Evolutionary conservation across 163 green algal species (phyloP), one percentile per base, ranked within the genome.

Genomic region (Scenedesmus sp.): DNA sequence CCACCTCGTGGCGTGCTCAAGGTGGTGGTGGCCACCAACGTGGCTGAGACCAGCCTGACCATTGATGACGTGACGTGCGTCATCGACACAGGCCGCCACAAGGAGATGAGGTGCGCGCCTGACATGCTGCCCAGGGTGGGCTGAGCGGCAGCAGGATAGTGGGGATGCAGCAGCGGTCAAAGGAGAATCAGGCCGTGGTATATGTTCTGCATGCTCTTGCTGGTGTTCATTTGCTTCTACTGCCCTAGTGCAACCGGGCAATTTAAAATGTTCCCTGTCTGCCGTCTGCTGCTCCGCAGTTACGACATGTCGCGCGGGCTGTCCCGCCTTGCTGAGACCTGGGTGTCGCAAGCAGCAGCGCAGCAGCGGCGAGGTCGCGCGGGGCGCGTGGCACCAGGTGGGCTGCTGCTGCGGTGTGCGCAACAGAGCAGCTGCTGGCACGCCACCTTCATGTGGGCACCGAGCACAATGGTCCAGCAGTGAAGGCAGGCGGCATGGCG

Each of bases 41-140:
- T 99, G 81, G 98, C 98, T 0, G 98, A 99, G 94, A 99, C 98
- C 7, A 97, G 94, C 88, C 96, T 99, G 93, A 99, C 98, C 55
- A 99, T 99, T 74, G 97, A 99, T 92, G 98, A 99, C 92, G 96
- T 99, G 1, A 95, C 91, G 0, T 95, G 95, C 81, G 98, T 99
- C 82, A 96, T 99, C 64, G 98, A 99, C 95, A 95, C 92, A 2
- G 97, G 97, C 10, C 94, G 97, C 13, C 95, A 96, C 87, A 99
- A 99, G 94, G 97, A 99, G 94, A 98, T 98, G 95, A 89, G 90
- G 70, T 95, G 90, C 57, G 88, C 18, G 59, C 62, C 10, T 64
- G 10, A 15, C 59, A 64, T 64, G 59, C 10, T 64, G 10, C 10
- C 7, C 59, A 64, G 59, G 7, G 59, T 15, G 10, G 10, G 59